These are phyloP conservation scores for Nakazawaea molendinolei DNA, from an alignment of 805 yeast genomes.

Conservation along the genomic window DNA sequence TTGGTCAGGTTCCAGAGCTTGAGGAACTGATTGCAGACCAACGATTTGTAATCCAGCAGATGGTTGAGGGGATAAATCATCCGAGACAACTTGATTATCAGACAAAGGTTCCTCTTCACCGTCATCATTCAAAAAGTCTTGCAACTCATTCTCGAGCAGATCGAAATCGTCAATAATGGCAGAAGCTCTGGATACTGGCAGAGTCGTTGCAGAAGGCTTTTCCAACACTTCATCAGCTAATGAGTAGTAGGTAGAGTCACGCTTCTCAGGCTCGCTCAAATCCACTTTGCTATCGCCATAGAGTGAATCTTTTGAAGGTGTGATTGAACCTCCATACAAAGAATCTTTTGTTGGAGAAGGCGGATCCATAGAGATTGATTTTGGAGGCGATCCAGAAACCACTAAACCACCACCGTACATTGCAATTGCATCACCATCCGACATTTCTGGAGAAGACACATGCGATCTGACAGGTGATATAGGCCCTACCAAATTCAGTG, in stretches of 20 bases:
- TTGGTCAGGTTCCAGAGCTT: too few relatives aligned
- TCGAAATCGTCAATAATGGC: slow-evolving; percentile 10
- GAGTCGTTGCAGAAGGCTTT: neutral
- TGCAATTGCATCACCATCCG: too few relatives aligned
- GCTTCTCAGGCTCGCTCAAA: neutral
- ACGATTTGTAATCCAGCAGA: too few relatives aligned
- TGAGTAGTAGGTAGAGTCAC: neutral
- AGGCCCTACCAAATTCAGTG: too few relatives aligned
- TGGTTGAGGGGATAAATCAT: too few relatives aligned
- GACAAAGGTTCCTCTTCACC: too few relatives aligned
- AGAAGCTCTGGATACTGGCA: slow-evolving; percentile 7
- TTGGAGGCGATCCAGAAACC: too few relatives aligned
- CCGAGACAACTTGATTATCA: too few relatives aligned
- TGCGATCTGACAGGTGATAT: neutral
- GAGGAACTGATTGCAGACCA: too few relatives aligned
- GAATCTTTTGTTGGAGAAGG: slow-evolving; percentile 6
- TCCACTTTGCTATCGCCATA: slow-evolving; percentile 5
- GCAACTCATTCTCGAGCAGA: slow-evolving; percentile 11
- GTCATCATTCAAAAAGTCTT: slow-evolving; percentile 10
- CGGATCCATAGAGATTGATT: too few relatives aligned
- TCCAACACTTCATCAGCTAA: neutral
- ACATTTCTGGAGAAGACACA: slow-evolving; percentile 1
- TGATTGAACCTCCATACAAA: slow-evolving; percentile 3
- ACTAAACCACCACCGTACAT: too few relatives aligned
- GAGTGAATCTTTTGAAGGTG: slow-evolving; percentile 4